Evolutionary conservation across 257 asterid genomes (phyloP).

Genomic region (Salvia rosmarinus): DNA sequence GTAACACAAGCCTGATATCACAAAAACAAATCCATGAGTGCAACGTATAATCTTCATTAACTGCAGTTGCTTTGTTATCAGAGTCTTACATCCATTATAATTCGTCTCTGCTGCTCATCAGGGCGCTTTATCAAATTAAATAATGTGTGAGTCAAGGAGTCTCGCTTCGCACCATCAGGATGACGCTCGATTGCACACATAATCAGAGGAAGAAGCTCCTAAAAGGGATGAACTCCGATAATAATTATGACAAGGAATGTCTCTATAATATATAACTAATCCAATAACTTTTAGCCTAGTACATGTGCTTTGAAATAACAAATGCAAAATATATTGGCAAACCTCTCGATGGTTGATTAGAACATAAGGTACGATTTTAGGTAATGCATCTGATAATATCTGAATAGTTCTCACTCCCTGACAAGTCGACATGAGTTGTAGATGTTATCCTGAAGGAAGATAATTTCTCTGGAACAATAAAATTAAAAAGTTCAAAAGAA

Average conservation of each 20-base stretch:
- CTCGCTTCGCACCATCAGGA: slow-evolving; percentile 82
- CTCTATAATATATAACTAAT: slow-evolving; percentile 13
- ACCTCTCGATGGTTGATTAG: slow-evolving; percentile 98
- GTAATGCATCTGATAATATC: slow-evolving; percentile 90
- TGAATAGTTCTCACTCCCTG: slow-evolving; percentile 93
- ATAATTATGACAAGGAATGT: slow-evolving; percentile 29
- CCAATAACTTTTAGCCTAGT: slow-evolving; percentile 31
- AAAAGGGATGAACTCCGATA: slow-evolving; percentile 33
- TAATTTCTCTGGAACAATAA: slow-evolving; percentile 16
- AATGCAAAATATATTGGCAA: slow-evolving; percentile 33
- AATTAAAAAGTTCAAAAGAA: slow-evolving; percentile 31
- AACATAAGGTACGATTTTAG: slow-evolving; percentile 88
- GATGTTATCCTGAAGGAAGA: slow-evolving; percentile 31
- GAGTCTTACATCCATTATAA: slow-evolving; percentile 94
- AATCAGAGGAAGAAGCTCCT: slow-evolving; percentile 98
- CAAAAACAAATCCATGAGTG: slow-evolving; percentile 31
- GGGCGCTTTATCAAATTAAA: slow-evolving; percentile 99
- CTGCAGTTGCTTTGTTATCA: slow-evolving; percentile 27
- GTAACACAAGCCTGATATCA: slow-evolving; percentile 88
- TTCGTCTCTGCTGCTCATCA: slow-evolving; percentile 93
- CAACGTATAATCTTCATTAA: slow-evolving; percentile 33
- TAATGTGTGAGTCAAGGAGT: slow-evolving; percentile 96
- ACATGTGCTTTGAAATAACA: slow-evolving; percentile 26
- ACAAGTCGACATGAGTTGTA: slow-evolving; percentile 29
- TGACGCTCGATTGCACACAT: slow-evolving; percentile 99